phyloP scores from a whole-genome alignment of 495 filamentous ascomycete genomes.

The Tuber calosporum region DNA sequence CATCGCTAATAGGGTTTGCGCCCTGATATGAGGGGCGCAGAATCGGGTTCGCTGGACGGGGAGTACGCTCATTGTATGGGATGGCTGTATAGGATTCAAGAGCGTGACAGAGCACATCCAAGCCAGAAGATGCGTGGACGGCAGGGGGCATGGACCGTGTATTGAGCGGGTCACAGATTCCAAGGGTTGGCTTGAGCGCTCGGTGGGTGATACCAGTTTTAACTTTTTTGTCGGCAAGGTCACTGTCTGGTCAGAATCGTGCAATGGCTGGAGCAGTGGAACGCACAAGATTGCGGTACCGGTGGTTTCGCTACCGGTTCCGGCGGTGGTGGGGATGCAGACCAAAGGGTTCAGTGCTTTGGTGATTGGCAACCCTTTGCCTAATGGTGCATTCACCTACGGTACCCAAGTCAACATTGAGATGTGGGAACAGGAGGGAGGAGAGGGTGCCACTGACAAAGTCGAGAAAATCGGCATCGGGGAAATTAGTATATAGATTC shows the following conservation, averaged over 20 bases:
- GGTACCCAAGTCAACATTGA: neutral
- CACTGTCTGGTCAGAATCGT: constrained; percentile 42
- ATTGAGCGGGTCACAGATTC: constrained; percentile 93
- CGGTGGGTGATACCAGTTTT: constrained; percentile 96
- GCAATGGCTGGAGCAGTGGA: neutral
- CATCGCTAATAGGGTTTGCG: constrained; percentile 93
- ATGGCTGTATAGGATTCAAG: constrained; percentile 96
- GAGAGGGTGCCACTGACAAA: constrained; percentile 50
- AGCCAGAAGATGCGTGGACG: constrained; percentile 76
- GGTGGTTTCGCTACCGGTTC: constrained; percentile 91
- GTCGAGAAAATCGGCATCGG: constrained; percentile 84
- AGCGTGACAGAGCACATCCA: constrained; percentile 90
- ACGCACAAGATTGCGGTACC: constrained; percentile 82
- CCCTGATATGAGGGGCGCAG: constrained; percentile 91
- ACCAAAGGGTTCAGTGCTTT: constrained; percentile 74
- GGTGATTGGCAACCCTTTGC: constrained; percentile 75
- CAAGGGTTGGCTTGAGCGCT: constrained; percentile 87
- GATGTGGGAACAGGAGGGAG: neutral
- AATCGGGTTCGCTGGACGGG: constrained; percentile 81
- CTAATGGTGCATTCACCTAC: constrained; percentile 83
- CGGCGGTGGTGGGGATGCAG: constrained; percentile 90
- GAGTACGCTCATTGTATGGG: constrained; percentile 75
- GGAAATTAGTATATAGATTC: constrained; percentile 87
- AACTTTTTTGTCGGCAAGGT: constrained; percentile 74
- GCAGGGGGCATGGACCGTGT: constrained; percentile 90